phyloP scores from a whole-genome alignment of 2,329 filamentous ascomycete genomes.

The Leptographium flavum region DNA sequence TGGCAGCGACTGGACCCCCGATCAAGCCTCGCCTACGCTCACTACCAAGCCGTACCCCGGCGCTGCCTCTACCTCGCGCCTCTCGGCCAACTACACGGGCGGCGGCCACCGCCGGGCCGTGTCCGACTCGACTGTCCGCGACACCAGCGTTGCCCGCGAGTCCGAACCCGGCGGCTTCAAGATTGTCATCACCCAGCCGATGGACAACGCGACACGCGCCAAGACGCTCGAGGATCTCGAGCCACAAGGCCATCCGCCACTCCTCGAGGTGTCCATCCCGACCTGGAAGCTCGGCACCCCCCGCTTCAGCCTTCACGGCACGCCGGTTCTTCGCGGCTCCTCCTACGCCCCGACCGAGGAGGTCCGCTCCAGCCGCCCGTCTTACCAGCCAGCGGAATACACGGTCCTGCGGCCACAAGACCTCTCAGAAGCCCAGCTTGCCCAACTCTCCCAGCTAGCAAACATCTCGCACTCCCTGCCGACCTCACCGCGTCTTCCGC shows the following conservation, averaged over 20 bases:
- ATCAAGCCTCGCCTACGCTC: slow-evolving; percentile 20
- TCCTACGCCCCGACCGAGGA: slow-evolving; percentile 66
- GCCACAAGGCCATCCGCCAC: slow-evolving; percentile 22
- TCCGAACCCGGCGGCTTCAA: slow-evolving; percentile 57
- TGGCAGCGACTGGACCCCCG: slow-evolving; percentile 29
- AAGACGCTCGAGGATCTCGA: slow-evolving; percentile 46
- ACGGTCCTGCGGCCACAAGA: slow-evolving; percentile 25
- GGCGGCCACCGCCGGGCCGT: slow-evolving; percentile 43
- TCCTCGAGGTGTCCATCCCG: slow-evolving; percentile 62
- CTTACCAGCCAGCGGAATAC: slow-evolving; percentile 17
- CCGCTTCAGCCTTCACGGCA: slow-evolving; percentile 63
- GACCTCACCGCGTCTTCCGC: neutral
- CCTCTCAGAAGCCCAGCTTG: neutral
- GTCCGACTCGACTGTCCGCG: slow-evolving; percentile 66
- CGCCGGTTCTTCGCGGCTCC: slow-evolving; percentile 66
- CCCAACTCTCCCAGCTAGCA: neutral
- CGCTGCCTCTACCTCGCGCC: neutral
- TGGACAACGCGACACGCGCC: slow-evolving; percentile 41
- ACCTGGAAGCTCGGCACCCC: slow-evolving; percentile 74
- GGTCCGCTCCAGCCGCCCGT: slow-evolving; percentile 39
- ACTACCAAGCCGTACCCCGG: neutral
- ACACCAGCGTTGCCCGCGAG: slow-evolving; percentile 37
- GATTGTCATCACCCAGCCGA: slow-evolving; percentile 64
- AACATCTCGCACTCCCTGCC: neutral
- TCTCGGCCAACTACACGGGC: slow-evolving; percentile 13